Evolutionary conservation across 176 grass and related monocot genomes (phyloP), one percentile per base, ranked within the genome.

Genomic region (Chloris gayana): DNA sequence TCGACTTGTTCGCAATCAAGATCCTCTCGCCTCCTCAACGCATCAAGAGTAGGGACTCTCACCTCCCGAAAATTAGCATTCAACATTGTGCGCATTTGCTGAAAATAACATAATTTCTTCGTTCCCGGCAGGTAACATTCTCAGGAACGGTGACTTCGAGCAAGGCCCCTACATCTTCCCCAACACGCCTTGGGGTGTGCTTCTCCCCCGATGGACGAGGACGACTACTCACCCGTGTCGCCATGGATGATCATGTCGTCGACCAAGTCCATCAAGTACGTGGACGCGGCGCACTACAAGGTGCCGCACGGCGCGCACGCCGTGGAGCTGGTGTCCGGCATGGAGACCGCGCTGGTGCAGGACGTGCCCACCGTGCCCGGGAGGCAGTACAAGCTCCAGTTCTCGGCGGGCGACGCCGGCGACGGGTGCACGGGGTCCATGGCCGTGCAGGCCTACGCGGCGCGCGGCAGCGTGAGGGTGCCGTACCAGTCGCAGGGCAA

Each of bases 71-170:
- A 35, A 10, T 25, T 7, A 64, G 26, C 26, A 32, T 31, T 63
- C 13, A 9, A 30, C 26, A 63, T 32, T 12, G 13, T 31, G 12
- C 12, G 26, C 1, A 8, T 9, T 0, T 37, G 32, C 18, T 38
- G 51, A 74, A 8, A 3, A 5, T 39, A 0, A 25, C 8, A 1
- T 68, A 19, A 41, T 19, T 50, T 51, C 1, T 37, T 37, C n/a
- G 47, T 54, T 22, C 50, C 50, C 19, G 46, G 31, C 74, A 90
- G 88, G 69, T 10, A 87, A 93, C 76, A 4, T 94, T 41, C 47
- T 94, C 19, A 83, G 58, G 83, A 94, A 94, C 11, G 85, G 85
- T 2, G 91, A 86, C 76, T 88, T 94, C 21, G 91, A 94, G 85
- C 85, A 94, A 5, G 91, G 91, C 0, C 88, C 91, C 29, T 88